A percentile compares a stretch with the other conserved stretches of the same genome.
These are phyloP conservation scores for Akanthomyces muscarius DNA, from an alignment of 2,329 filamentous ascomycete species.

Conservation along the genomic window DNA sequence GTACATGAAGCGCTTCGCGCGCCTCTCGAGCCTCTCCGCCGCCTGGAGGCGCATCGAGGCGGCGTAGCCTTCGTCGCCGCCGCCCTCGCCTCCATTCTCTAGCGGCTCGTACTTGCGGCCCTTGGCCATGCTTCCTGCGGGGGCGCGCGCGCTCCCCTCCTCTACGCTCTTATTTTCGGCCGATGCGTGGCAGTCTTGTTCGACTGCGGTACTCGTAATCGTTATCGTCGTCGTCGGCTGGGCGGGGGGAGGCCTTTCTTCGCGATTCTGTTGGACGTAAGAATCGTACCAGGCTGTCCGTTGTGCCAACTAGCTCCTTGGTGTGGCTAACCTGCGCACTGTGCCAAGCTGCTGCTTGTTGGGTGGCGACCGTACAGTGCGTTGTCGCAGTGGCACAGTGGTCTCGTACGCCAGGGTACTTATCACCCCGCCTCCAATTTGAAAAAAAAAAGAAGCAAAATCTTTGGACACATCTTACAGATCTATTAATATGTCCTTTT, in stretches of 20 bases:
- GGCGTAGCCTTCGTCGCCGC: background rate
- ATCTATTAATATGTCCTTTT: too few species aligned
- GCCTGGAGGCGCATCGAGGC: conserved; percentile 7
- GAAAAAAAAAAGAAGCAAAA: too few species aligned
- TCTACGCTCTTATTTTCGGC: background rate
- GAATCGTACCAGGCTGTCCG: background rate
- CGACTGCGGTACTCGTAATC: background rate
- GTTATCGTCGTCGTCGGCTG: background rate
- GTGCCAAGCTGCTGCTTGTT: background rate
- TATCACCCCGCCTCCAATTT: too few species aligned
- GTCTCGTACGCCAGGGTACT: too few species aligned
- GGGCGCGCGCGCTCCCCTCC: background rate
- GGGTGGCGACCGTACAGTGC: background rate
- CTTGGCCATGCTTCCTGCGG: conserved; percentile 1
- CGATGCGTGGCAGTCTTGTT: background rate
- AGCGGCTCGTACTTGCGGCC: conserved; percentile 6
- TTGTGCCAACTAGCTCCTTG: background rate
- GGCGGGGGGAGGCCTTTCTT: background rate
- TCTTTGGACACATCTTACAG: too few species aligned
- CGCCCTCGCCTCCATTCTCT: background rate
- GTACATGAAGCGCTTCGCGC: conserved; percentile 9
- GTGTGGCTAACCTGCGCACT: background rate
- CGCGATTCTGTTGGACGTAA: background rate
- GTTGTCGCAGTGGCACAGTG: too few species aligned
- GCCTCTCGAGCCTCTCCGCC: conserved; percentile 7